These are phyloP conservation scores for Kluyveromyces aestuarii DNA, from an alignment of 805 yeast species.

Conservation along the genomic window DNA sequence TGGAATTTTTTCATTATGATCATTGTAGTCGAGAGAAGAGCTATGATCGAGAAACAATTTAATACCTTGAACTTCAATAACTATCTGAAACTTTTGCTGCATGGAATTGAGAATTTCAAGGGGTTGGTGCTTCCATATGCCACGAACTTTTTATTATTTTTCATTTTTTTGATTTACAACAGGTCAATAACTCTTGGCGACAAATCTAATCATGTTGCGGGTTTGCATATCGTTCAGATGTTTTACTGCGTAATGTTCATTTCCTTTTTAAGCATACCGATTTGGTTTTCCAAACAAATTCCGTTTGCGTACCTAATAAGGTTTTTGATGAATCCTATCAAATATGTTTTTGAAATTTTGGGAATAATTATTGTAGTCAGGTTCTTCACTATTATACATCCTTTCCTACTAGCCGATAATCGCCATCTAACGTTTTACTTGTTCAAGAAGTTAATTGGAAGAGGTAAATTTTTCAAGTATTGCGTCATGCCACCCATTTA, in stretches of 20 bases:
- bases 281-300: constrained; percentile 48
- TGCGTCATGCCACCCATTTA: constrained; percentile 55
- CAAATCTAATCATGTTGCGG: constrained; percentile 69
- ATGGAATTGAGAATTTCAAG: constrained; percentile 29
- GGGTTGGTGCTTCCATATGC: constrained; percentile 40
- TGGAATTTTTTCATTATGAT: constrained; percentile 67
- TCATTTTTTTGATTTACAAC: constrained; percentile 50
- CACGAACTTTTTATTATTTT: constrained; percentile 45
- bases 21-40: constrained; percentile 43
- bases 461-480: constrained; percentile 38
- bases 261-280: constrained; percentile 58
- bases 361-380: constrained; percentile 40
- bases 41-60: constrained; percentile 34
- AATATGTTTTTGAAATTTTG: constrained; percentile 24
- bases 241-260: constrained; percentile 68
- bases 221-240: constrained; percentile 68
- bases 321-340: constrained; percentile 20
- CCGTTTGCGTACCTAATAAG: constrained; percentile 32
- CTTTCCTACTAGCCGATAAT: constrained; percentile 87
- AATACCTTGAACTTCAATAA: constrained; percentile 31
- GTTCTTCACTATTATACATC: constrained; percentile 69
- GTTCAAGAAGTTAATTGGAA: constrained; percentile 52
- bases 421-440: constrained; percentile 88
- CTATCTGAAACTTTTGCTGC: constrained; percentile 31
- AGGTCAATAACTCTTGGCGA: constrained; percentile 91